Evolutionary conservation across 148 eudicot species (phyloP).

Genomic region (Amaranthus hypochondriacus): DNA sequence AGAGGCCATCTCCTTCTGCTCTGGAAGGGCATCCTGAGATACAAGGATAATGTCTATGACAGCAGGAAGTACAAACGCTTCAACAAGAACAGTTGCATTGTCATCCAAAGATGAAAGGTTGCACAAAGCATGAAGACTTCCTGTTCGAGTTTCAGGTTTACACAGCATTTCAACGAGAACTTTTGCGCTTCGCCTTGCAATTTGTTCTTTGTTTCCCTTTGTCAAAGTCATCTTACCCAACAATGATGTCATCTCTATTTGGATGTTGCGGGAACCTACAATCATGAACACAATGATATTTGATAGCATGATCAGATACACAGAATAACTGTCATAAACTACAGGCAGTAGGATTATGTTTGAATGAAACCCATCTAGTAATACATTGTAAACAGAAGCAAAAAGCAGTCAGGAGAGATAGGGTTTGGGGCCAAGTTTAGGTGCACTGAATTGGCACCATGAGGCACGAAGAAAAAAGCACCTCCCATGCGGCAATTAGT

Average conservation of each 20-base stretch:
- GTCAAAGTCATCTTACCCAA: slow-evolving; percentile 61
- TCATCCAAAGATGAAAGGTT: slow-evolving; percentile 56
- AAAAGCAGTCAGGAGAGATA: neutral
- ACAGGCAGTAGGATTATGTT: neutral
- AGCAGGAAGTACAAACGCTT: slow-evolving; percentile 51
- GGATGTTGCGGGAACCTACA: slow-evolving; percentile 43
- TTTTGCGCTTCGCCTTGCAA: slow-evolving; percentile 50
- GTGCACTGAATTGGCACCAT: neutral
- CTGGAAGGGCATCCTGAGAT: slow-evolving; percentile 29
- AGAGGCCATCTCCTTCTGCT: slow-evolving; percentile 46
- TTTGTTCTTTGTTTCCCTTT: slow-evolving; percentile 47
- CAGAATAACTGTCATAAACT: neutral
- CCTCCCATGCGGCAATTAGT: neutral
- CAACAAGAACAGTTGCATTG: slow-evolving; percentile 56
- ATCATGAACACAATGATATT: neutral
- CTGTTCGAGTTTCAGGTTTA: slow-evolving; percentile 38
- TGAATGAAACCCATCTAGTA: neutral
- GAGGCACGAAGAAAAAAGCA: neutral
- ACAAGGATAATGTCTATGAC: slow-evolving; percentile 40
- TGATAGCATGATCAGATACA: neutral
- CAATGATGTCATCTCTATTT: slow-evolving; percentile 50
- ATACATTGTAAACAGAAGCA: neutral
- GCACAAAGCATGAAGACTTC: slow-evolving; percentile 48
- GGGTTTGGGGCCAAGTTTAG: too few species aligned
- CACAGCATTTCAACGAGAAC: slow-evolving; percentile 48